Evolutionary conservation across 495 filamentous ascomycete genomes (phyloP).

Genomic region (Aspergillus sclerotioniger): DNA sequence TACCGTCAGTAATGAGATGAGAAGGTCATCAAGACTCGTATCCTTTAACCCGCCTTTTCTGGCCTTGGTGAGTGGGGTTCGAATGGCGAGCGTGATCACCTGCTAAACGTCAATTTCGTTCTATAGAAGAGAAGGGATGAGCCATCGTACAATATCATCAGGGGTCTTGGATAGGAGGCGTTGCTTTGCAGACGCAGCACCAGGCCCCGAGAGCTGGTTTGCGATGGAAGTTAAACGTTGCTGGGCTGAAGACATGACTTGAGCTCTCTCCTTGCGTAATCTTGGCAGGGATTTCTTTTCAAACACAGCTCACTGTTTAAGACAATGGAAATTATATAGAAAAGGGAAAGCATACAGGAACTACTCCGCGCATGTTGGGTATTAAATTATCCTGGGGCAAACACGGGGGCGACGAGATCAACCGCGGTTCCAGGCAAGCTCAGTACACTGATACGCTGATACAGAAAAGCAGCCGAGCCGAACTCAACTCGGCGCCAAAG

Average conservation of each 20-base stretch:
- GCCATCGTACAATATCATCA: conserved; percentile 44
- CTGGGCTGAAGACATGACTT: conserved; percentile 42
- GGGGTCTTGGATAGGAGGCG: conserved; percentile 39
- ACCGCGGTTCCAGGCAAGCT: conserved; percentile 18
- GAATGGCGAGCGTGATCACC: conserved; percentile 81
- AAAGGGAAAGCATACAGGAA: not conserved
- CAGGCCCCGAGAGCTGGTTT: conserved; percentile 35
- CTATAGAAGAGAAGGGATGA: not conserved
- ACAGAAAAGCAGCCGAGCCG: conserved; percentile 21
- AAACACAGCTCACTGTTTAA: not conserved
- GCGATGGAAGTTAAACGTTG: conserved; percentile 42
- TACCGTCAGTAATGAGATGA: conserved; percentile 76
- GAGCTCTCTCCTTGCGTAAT: not conserved
- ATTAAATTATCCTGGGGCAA: conserved; percentile 5
- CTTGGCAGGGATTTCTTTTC: not conserved
- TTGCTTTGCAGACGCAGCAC: conserved; percentile 30
- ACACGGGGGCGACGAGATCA: conserved; percentile 7
- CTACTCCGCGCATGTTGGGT: not conserved
- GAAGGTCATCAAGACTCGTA: conserved; percentile 76
- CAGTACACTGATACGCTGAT: not conserved
- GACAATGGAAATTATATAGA: not conserved
- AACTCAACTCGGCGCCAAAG: conserved; percentile 6
- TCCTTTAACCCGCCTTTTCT: conserved; percentile 90
- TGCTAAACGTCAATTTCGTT: conserved; percentile 11
- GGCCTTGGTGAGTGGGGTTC: conserved; percentile 77